Percentiles rank a stretch among this genome's conserved stretches.
Conservation (phyloP, 2,329 filamentous ascomycete genomes). For the Aspergillus nomiae region DNA sequence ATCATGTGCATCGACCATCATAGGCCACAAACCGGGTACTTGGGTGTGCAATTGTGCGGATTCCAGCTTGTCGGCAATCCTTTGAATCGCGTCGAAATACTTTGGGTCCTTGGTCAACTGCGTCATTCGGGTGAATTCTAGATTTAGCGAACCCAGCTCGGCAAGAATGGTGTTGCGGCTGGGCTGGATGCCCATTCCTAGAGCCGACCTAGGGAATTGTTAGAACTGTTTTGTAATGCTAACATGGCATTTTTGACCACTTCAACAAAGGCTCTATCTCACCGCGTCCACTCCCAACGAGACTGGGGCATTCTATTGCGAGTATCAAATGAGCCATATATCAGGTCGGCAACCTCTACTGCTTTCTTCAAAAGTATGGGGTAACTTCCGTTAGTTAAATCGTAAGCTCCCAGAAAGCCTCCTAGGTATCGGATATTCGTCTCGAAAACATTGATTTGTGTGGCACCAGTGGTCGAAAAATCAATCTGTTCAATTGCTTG, state of each 20-base stretch:
- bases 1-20: slow-evolving; percentile 63
- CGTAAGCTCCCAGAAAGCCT: slow-evolving; percentile 81
- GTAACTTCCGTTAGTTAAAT: slow-evolving; percentile 74
- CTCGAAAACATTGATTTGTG: slow-evolving; percentile 83
- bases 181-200: slow-evolving; percentile 42
- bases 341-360: slow-evolving; percentile 75
- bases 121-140: slow-evolving; percentile 88
- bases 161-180: slow-evolving; percentile 66
- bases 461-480: slow-evolving; percentile 70
- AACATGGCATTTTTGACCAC: not conserved
- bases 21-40: slow-evolving; percentile 79
- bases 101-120: slow-evolving; percentile 79
- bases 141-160: slow-evolving; percentile 76
- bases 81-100: slow-evolving; percentile 86
- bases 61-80: slow-evolving; percentile 77
- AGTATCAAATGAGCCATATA: slow-evolving; percentile 85
- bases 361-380: slow-evolving; percentile 74
- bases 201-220: slow-evolving; percentile 27
- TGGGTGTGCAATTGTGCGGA: slow-evolving; percentile 70
- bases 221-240: slow-evolving; percentile 1
- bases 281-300: slow-evolving; percentile 76
- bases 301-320: slow-evolving; percentile 89
- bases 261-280: slow-evolving; percentile 21
- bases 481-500: slow-evolving; percentile 72
- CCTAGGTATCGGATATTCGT: slow-evolving; percentile 90